Base-by-base conservation (phyloP, 1,284 basidiomycete genomes). In the Trichosporon ovoides region DNA sequence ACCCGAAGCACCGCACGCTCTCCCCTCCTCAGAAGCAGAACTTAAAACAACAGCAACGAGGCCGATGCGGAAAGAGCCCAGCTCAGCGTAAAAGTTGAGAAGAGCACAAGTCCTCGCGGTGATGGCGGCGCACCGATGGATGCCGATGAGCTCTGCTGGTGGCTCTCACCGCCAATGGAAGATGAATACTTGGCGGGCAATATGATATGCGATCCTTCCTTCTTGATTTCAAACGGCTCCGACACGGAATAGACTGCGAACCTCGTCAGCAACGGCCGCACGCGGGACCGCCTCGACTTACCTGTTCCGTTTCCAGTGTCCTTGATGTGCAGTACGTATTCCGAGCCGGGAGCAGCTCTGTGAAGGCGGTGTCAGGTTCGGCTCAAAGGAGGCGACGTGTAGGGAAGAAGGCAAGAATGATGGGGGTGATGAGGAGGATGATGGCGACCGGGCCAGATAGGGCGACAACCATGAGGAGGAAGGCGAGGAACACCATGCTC, bases 181-280 rank as follows among this genome's bases (percentile, higher is more conserved):
- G 40, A 48, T 16, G 43, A 48, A 20, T 34, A 52, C 11, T 55
- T 57, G 4, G 46, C 34, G 1, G 60, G 60, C 13, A 57, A 14
- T 10, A 56, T n/a, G 13, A 46, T 46, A n/a, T 35, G n/a, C 19
- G 34, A 33, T 35, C 60, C 60, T 36, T 51, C 35, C 31, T 50
- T 40, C 52, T 52, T 54, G 57, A 62, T 58, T 49, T 62, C 60
- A 36, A 62, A 62, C 35, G 40, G 34, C 52, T 58, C 40, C 11
- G 57, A 59, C 11, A 38, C 43, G 2, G 60, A 34, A 33, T 56
- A 59, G 10, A 61, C 56, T 61, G 48, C 14, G 33, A 9, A 9
- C 28, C 28, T 31, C 14, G 56, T 40, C 16, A 49, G 35, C 33
- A 0, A 10, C 16, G 9, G 14, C 28, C 28, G 28, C 28, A 9